Percentiles rank a stretch among this genome's conserved stretches.
phyloP scores from a whole-genome alignment of 2,329 filamentous ascomycete species.

The Ascochyta rabiei region DNA sequence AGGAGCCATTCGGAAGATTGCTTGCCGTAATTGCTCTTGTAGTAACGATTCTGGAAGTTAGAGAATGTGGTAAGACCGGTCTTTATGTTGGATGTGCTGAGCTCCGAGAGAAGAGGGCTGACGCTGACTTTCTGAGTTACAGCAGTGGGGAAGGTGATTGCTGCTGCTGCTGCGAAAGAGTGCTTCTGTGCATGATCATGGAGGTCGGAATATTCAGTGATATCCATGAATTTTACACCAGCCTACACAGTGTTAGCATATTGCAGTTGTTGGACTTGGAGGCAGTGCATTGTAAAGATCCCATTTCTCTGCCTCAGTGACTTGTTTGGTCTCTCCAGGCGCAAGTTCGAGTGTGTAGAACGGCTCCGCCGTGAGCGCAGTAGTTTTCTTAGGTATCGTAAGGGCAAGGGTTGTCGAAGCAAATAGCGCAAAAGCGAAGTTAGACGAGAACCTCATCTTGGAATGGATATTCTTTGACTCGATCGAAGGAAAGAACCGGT shows the following conservation, averaged over 20 bases:
- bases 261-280: not conserved
- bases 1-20: slow-evolving; percentile 88
- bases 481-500: not conserved
- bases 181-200: slow-evolving; percentile 3
- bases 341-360: slow-evolving; percentile 22
- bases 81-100: slow-evolving; percentile 28
- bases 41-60: slow-evolving; percentile 33
- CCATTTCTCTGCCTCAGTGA: slow-evolving; percentile 24
- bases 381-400: not conserved
- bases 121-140: slow-evolving; percentile 21
- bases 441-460: not conserved
- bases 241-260: slow-evolving; percentile 36
- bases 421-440: not conserved
- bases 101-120: slow-evolving; percentile 23
- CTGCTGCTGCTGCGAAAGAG: slow-evolving; percentile 1
- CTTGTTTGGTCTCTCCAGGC: slow-evolving; percentile 22
- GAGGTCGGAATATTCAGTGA: slow-evolving; percentile 29
- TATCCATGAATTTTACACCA: slow-evolving; percentile 34
- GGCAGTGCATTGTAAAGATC: slow-evolving; percentile 18
- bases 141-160: slow-evolving; percentile 21
- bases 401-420: not conserved
- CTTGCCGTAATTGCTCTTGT: slow-evolving; percentile 58
- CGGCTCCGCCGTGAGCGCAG: not conserved
- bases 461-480: no score
- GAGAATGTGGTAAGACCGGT: slow-evolving; percentile 27